These are phyloP conservation scores for Lanmaoa pseudosensibilis DNA, from an alignment of 768 basidiomycete species.

Conservation along the genomic window DNA sequence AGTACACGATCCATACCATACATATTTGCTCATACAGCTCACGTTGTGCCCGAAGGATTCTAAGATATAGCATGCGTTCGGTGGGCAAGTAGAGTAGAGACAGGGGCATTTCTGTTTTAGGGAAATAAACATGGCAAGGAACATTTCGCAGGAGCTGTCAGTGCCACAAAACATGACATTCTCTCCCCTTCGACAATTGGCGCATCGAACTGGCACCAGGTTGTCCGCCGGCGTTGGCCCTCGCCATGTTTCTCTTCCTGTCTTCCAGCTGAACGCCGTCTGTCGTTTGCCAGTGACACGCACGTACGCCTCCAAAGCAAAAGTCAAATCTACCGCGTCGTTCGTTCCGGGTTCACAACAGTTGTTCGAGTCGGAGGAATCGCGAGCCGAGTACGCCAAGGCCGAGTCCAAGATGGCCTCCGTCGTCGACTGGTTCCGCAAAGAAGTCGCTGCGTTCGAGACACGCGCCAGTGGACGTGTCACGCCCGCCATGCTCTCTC, in stretches of 20 bases:
- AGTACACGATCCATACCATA: background rate
- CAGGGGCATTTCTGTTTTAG: slow-evolving; percentile 3
- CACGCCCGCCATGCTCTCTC: slow-evolving; percentile 67
- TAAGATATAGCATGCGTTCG: too few species aligned
- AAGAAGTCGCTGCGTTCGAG: slow-evolving; percentile 72
- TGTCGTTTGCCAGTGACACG: slow-evolving; percentile 8
- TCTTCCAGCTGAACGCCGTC: background rate
- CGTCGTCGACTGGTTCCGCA: slow-evolving; percentile 71
- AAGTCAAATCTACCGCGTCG: slow-evolving; percentile 50
- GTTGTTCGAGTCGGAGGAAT: slow-evolving; percentile 51
- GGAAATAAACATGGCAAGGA: background rate
- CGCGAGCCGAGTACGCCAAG: slow-evolving; percentile 61
- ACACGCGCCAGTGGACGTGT: slow-evolving; percentile 74
- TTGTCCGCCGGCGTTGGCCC: background rate
- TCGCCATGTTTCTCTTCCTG: background rate
- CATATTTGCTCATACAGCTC: too few species aligned
- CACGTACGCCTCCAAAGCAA: slow-evolving; percentile 31
- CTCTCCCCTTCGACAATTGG: slow-evolving; percentile 8
- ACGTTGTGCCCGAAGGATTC: too few species aligned
- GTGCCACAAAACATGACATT: slow-evolving; percentile 9
- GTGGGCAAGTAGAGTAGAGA: background rate
- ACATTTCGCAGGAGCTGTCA: background rate
- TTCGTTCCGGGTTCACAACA: slow-evolving; percentile 71
- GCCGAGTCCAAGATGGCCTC: slow-evolving; percentile 62
- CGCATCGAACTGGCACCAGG: background rate